Evolutionary conservation across 1,284 basidiomycete genomes (phyloP).

Genomic region (Trichosporon inkin): DNA sequence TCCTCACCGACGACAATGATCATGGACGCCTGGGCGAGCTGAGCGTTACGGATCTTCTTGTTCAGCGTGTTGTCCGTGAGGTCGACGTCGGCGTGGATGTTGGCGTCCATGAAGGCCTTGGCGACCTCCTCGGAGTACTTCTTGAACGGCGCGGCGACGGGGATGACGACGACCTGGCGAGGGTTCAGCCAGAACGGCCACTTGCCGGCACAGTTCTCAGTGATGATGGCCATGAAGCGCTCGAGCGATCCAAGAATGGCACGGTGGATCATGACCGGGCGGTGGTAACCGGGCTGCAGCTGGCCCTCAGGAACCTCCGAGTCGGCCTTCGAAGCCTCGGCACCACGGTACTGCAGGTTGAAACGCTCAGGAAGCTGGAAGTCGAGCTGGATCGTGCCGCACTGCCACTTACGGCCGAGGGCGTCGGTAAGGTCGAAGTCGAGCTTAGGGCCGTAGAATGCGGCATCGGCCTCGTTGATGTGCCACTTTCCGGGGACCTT

Average conservation of each 20-base stretch:
- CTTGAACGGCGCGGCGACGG: constrained; percentile 78
- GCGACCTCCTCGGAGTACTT: constrained; percentile 74
- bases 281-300: constrained; percentile 55
- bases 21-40: constrained; percentile 93
- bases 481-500: constrained; percentile 89
- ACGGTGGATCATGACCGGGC: constrained; percentile 98
- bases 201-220: constrained; percentile 95
- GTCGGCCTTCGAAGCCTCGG: constrained; percentile 52
- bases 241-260: constrained; percentile 93
- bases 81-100: constrained; percentile 88
- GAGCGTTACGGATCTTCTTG: constrained; percentile 94
- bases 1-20: constrained; percentile 90
- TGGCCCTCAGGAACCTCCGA: constrained; percentile 49
- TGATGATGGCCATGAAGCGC: constrained; percentile 94
- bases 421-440: constrained; percentile 97
- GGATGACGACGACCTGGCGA: constrained; percentile 89
- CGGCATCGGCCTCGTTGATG: constrained; percentile 92
- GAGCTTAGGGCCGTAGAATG: constrained; percentile 92
- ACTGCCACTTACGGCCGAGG: constrained; percentile 88
- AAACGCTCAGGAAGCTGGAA: constrained; percentile 99
- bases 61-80: constrained; percentile 85
- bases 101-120: constrained; percentile 61
- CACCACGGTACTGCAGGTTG: constrained; percentile 83
- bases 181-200: constrained; percentile 99
- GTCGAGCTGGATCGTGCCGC: constrained; percentile 92